Base-by-base conservation (phyloP, 2,329 filamentous ascomycete genomes). In the Penicillium brevicompactum region DNA sequence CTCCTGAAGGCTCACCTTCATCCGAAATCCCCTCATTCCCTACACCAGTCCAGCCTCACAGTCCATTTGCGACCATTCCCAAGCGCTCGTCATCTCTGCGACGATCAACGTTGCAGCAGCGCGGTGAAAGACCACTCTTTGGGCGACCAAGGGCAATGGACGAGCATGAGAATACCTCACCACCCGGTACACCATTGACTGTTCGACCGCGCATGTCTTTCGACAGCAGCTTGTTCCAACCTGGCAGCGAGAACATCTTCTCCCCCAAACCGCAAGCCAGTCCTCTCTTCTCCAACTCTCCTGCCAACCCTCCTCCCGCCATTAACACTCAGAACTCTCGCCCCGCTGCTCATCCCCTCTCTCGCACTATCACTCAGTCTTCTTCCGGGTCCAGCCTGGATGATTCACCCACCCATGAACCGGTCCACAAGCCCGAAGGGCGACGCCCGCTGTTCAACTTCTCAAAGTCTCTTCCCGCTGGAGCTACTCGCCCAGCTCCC, bases 41-140 rank as follows among this genome's bases (percentile, higher is more conserved):
- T 14, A 60, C 64, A 40, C 61, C 67, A 8, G 46, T 79, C 78
- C 56, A 78, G 76, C 48, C 69, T 1, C 67, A 71, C 52, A 72
- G 69, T 78, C 82, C 50, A 71, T 84, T 64, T 68, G 82, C 69
- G 1, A 82, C 81, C 3, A 80, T 89, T 63, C 84, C 87, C 14
- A 88, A 87, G 69, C 82, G 89, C 59, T 86, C 89, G 1, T 89
- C 88, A 1, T 94, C 91, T 16, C 78, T 97, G 46, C 84, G 93
- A 56, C 92, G 88, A 70, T 95, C 92, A 2, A 96, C 93, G 0
- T 75, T 96, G 22, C 91, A 95, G 69, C 92, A 96, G 73, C 87
- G 93, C 40, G 83, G 85, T 41, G 87, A 89, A 38, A 84, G 88
- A 53, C 82, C 81, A 10, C 10, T 90, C 80, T 51, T 87, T 64